Conservation (phyloP, 257 asterid species). For the Capsicum pubescens region DNA sequence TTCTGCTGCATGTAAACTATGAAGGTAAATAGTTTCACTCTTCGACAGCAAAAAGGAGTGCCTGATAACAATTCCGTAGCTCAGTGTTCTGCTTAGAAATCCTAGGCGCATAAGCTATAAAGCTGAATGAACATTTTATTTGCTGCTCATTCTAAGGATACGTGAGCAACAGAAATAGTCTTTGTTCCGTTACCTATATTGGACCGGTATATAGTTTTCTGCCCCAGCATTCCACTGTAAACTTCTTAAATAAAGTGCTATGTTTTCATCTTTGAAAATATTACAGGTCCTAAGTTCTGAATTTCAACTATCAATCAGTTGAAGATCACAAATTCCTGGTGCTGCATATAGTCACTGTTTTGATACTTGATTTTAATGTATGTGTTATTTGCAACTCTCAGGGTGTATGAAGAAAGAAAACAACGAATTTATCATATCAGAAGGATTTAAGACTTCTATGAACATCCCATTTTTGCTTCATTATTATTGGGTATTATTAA, state of each 20-base stretch:
- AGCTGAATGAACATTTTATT: neutral
- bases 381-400: too few species aligned
- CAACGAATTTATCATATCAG: neutral
- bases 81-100: neutral
- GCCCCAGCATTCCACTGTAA: too few species aligned
- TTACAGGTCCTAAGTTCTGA: neutral
- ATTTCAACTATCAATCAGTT: neutral
- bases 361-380: neutral
- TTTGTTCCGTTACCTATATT: too few species aligned
- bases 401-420: neutral
- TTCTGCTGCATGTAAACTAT: neutral
- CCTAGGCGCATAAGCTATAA: too few species aligned
- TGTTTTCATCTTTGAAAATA: neutral
- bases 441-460: neutral
- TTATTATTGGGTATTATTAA: too few species aligned
- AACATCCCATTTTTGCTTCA: too few species aligned
- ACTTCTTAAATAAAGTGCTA: too few species aligned
- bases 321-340: neutral
- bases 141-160: neutral
- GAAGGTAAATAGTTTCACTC: neutral
- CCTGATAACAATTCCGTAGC: neutral
- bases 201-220: too few species aligned
- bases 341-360: neutral
- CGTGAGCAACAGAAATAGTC: too few species aligned
- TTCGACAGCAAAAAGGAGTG: neutral